These are phyloP conservation scores for Euphrasia arctica DNA, from an alignment of 305 asterid genomes.

Conservation along the genomic window DNA sequence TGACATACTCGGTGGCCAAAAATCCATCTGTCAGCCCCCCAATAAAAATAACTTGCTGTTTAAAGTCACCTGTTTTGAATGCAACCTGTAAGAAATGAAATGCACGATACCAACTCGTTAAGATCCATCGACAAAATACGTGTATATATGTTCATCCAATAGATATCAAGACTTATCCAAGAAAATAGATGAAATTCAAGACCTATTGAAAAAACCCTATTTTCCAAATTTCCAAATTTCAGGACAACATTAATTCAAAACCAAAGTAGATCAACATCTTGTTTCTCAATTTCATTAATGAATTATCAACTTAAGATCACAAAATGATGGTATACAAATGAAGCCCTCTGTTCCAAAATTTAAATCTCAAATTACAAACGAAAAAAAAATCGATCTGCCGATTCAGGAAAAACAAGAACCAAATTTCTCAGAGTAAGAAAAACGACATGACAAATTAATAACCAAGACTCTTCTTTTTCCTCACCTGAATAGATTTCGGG, in stretches of 20 bases:
- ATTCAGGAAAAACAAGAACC: conserved; percentile 3
- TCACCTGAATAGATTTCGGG: conserved; percentile 75
- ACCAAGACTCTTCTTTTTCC: conserved; percentile 1
- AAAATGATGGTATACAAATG: not conserved
- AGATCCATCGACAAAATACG: no score
- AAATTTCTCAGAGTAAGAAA: no score
- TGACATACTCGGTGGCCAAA: conserved; percentile 87
- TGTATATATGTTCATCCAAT: not conserved
- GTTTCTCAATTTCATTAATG: not conserved
- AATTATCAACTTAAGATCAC: conserved; percentile 16
- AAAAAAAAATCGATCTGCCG: not conserved
- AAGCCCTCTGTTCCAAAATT: conserved; percentile 2
- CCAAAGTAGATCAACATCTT: conserved; percentile 6
- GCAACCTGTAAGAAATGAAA: conserved; percentile 61
- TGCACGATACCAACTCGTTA: not conserved
- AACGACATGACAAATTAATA: no score
- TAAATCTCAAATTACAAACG: not conserved
- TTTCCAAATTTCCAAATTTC: no score
- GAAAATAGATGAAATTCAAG: not conserved
- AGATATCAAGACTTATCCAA: conserved; percentile 17
- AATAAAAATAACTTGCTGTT: conserved; percentile 81
- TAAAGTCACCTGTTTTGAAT: conserved; percentile 86
- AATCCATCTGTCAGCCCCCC: conserved; percentile 96
- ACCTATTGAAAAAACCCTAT: no score
- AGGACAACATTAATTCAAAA: not conserved